Conservation (phyloP, 441 rosid genomes). For the Corymbia calophylla region DNA sequence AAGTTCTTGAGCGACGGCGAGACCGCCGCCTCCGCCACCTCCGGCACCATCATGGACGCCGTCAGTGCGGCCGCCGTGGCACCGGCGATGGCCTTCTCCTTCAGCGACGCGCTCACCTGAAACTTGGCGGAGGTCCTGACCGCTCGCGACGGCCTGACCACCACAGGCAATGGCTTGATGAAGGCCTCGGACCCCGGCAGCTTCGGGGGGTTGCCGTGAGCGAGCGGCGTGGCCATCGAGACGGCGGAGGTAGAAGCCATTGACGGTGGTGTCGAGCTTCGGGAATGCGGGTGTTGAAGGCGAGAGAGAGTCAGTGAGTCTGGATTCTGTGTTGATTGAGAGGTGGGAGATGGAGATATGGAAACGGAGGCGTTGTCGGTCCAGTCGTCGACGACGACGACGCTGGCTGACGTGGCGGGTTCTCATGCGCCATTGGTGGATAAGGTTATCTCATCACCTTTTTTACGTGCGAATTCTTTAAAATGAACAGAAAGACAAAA, state of each 20-base stretch:
- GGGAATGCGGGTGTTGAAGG: neutral
- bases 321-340: slow-evolving; percentile 15
- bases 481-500: neutral
- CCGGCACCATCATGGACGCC: slow-evolving; percentile 70
- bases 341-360: slow-evolving; percentile 29
- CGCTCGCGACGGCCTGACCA: slow-evolving; percentile 24
- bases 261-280: neutral
- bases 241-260: slow-evolving; percentile 73
- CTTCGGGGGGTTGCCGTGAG: slow-evolving; percentile 28
- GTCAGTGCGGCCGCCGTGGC: slow-evolving; percentile 66
- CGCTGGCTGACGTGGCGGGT: slow-evolving; percentile 46
- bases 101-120: slow-evolving; percentile 57
- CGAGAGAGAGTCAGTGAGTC: slow-evolving; percentile 1
- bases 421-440: slow-evolving; percentile 33
- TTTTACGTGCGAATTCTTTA: neutral
- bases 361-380: neutral
- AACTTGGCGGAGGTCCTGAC: slow-evolving; percentile 17
- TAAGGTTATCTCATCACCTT: slow-evolving; percentile 53
- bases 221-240: slow-evolving; percentile 55
- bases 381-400: neutral
- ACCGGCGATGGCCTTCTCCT: slow-evolving; percentile 61
- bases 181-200: slow-evolving; percentile 24
- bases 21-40: slow-evolving; percentile 73
- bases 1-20: slow-evolving; percentile 84
- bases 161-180: slow-evolving; percentile 38